Evolutionary conservation across 2,329 filamentous ascomycete species (phyloP).

Genomic region (Hyphodiscus sp.): DNA sequence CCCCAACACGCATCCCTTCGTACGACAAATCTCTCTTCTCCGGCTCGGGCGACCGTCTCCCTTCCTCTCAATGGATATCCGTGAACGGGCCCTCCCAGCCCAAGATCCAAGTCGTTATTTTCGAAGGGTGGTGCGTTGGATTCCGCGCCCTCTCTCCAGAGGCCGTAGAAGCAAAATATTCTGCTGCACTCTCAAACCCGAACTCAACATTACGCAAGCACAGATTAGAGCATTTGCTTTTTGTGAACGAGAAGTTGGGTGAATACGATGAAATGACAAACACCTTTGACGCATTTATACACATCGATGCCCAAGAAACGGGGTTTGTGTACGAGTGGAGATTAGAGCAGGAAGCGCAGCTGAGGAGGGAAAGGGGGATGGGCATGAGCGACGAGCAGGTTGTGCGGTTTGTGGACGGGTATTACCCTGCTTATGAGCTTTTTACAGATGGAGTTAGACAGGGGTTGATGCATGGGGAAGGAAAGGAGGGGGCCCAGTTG

Average conservation of each 20-base stretch:
- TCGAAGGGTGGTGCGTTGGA: constrained; percentile 69
- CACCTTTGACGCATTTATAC: constrained; percentile 55
- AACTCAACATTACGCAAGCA: constrained; percentile 43
- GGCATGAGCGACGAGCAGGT: constrained; percentile 65
- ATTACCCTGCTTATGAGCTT: constrained; percentile 49
- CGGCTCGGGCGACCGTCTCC: constrained; percentile 57
- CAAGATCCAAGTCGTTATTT: constrained; percentile 48
- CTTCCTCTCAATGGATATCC: constrained; percentile 42
- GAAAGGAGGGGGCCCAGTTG: constrained; percentile 37
- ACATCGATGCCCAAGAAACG: constrained; percentile 56
- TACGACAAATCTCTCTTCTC: constrained; percentile 62
- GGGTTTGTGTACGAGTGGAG: constrained; percentile 63
- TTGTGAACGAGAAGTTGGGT: constrained; percentile 52
- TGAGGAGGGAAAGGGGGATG: constrained; percentile 47
- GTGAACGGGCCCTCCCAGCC: constrained; percentile 31
- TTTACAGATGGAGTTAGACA: constrained; percentile 42
- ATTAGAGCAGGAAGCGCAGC: constrained; percentile 54
- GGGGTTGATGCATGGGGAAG: constrained; percentile 37
- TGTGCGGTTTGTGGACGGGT: constrained; percentile 56
- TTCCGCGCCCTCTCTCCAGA: constrained; percentile 49
- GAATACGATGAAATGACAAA: constrained; percentile 54
- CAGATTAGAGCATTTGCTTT: constrained; percentile 46
- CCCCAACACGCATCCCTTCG: constrained; percentile 46
- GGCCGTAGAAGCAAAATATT: constrained; percentile 40
- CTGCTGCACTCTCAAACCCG: constrained; percentile 28